Conservation (phyloP, 2,329 filamentous ascomycete genomes). For the Colletotrichum melonis region DNA sequence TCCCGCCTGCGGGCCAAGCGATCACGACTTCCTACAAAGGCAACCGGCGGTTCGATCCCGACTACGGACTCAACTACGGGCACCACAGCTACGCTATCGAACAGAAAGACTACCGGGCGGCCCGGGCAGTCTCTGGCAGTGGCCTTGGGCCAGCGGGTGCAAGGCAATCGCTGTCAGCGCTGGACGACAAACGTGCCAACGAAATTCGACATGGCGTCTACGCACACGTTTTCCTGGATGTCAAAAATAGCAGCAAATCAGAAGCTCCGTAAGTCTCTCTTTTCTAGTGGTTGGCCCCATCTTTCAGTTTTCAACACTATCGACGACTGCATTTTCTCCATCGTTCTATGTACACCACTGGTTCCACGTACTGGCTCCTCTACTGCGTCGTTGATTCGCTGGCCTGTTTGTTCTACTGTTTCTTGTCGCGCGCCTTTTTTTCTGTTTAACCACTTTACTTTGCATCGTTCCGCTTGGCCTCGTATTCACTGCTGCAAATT, state of each 20-base stretch:
- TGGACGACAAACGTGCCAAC: slow-evolving; percentile 37
- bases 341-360: neutral
- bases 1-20: slow-evolving; percentile 13
- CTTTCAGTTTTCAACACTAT: neutral
- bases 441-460: neutral
- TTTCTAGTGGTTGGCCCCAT: slow-evolving; percentile 3
- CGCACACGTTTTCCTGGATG: slow-evolving; percentile 33
- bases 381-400: neutral
- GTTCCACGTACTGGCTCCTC: neutral
- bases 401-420: neutral
- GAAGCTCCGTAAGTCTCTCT: slow-evolving; percentile 39
- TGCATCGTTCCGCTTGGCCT: neutral
- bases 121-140: slow-evolving; percentile 1
- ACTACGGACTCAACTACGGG: slow-evolving; percentile 13
- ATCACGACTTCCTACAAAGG: slow-evolving; percentile 1
- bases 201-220: slow-evolving; percentile 34
- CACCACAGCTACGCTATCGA: slow-evolving; percentile 13
- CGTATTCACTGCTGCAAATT: neutral
- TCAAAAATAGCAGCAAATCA: slow-evolving; percentile 39
- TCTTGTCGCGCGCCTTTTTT: neutral
- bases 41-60: slow-evolving; percentile 29
- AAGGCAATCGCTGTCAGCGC: slow-evolving; percentile 37
- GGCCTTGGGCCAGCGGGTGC: neutral
- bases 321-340: neutral
- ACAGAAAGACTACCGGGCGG: neutral